phyloP scores from a whole-genome alignment of 192 early-diverging fungal genomes.

The Obelidium mucronatum region DNA sequence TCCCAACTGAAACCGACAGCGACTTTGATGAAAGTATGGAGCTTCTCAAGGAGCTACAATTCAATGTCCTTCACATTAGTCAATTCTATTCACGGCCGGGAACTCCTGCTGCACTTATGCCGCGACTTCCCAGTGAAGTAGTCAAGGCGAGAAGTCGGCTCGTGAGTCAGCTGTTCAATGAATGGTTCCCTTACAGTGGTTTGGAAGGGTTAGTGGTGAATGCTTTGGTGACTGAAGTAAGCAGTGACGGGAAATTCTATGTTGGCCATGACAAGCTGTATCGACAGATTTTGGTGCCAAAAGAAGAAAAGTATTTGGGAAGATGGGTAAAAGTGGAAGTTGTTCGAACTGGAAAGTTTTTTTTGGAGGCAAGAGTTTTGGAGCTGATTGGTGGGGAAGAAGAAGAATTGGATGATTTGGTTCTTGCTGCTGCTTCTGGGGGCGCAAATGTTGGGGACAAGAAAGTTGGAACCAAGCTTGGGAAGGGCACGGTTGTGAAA shows the following conservation, averaged over 20 bases:
- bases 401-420: not conserved
- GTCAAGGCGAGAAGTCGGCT: conserved; percentile 60
- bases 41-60: conserved; percentile 50
- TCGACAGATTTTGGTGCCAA: conserved; percentile 58
- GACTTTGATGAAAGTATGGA: conserved; percentile 61
- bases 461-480: not conserved
- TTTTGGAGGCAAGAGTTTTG: conserved; percentile 45
- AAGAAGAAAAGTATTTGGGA: conserved; percentile 48
- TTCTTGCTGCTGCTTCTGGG: not conserved
- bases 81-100: conserved; percentile 68
- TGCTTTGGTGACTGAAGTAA: conserved; percentile 59
- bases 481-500: conserved; percentile 32
- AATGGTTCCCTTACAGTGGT: conserved; percentile 44
- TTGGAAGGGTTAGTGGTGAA: conserved; percentile 33
- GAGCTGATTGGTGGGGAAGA: conserved; percentile 14
- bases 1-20: conserved; percentile 60
- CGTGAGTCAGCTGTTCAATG: conserved; percentile 54
- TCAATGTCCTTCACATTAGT: conserved; percentile 64
- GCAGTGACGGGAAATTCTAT: conserved; percentile 52
- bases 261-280: conserved; percentile 64
- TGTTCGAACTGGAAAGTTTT: conserved; percentile 49
- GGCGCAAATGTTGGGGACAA: no score
- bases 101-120: conserved; percentile 64
- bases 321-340: conserved; percentile 43
- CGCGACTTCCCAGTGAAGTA: conserved; percentile 44